Percentiles rank a stretch among this genome's conserved stretches.
These are phyloP conservation scores for Lunasporangiospora selenospora DNA, from an alignment of 192 early-diverging fungal genomes.

Conservation along the genomic window DNA sequence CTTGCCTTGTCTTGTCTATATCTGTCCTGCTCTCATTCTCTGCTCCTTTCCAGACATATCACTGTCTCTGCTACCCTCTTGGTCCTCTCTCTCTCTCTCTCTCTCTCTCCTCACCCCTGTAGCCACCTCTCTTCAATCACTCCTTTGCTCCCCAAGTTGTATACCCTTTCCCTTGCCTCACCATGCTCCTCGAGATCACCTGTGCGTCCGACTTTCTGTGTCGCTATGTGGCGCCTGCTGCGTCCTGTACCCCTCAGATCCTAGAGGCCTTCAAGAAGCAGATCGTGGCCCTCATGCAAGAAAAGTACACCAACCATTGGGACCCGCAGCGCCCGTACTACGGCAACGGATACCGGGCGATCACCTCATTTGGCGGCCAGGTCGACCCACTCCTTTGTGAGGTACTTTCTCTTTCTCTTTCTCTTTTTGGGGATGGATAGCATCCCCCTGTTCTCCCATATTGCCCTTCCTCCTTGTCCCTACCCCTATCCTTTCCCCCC, in stretches of 20 bases:
- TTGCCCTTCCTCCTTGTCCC: neutral
- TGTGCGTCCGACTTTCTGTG: constrained; percentile 41
- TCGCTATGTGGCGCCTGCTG: constrained; percentile 30
- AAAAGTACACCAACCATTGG: constrained; percentile 77
- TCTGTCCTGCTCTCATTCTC: too few relatives aligned
- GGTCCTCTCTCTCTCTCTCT: too few relatives aligned
- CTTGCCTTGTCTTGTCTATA: too few relatives aligned
- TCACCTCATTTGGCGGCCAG: constrained; percentile 72
- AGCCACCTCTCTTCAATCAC: too few relatives aligned
- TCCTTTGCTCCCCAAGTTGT: too few relatives aligned
- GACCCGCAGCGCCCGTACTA: constrained; percentile 63
- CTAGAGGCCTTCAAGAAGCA: constrained; percentile 54
- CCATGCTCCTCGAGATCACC: constrained; percentile 44
- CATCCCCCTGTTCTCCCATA: neutral
- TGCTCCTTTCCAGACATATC: too few relatives aligned
- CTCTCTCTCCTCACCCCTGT: too few relatives aligned
- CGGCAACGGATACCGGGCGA: constrained; percentile 81
- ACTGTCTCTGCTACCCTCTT: too few relatives aligned
- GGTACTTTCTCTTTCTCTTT: constrained; percentile 36
- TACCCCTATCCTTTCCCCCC: neutral
- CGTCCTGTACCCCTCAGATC: constrained; percentile 38
- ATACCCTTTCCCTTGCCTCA: too few relatives aligned
- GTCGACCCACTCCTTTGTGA: constrained; percentile 66
- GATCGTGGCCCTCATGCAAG: constrained; percentile 57
- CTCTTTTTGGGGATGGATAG: neutral